These are phyloP conservation scores for Oryza glumipatula DNA, from an alignment of 176 grass and related monocot genomes.

Conservation along the genomic window DNA sequence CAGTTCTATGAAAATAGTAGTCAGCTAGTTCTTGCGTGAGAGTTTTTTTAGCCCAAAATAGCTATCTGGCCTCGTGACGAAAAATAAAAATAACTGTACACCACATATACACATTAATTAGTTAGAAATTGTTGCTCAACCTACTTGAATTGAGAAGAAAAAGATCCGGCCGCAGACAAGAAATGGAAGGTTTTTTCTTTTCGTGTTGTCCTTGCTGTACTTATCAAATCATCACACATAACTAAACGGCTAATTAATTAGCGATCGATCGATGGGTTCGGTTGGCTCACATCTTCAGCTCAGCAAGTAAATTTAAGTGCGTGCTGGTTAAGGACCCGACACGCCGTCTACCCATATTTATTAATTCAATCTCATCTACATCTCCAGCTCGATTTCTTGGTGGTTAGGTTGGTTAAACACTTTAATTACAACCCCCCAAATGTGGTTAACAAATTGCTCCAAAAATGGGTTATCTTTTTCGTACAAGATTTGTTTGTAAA, in stretches of 20 bases:
- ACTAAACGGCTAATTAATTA: neutral
- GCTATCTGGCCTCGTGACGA: no score
- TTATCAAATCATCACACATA: neutral
- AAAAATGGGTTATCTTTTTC: neutral
- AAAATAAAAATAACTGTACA: neutral
- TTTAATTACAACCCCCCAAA: neutral
- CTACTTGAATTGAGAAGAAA: neutral
- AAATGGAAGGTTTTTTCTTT: neutral
- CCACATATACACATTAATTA: neutral
- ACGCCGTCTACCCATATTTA: slow-evolving; percentile 29
- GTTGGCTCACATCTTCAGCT: slow-evolving; percentile 22
- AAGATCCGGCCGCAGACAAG: neutral
- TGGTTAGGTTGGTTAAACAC: neutral
- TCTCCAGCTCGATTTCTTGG: neutral
- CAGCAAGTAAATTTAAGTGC: neutral
- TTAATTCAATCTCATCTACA: slow-evolving; percentile 7
- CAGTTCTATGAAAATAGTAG: no score
- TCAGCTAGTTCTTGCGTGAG: no score
- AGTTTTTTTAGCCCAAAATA: no score
- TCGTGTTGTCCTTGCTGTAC: neutral
- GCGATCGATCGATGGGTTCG: neutral
- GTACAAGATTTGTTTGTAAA: neutral
- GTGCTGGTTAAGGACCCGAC: slow-evolving; percentile 38
- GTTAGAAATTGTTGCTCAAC: neutral
- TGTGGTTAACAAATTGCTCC: neutral